These are phyloP conservation scores for Talaromyces sp. DNA, from an alignment of 2,329 filamentous ascomycete genomes.

Conservation along the genomic window DNA sequence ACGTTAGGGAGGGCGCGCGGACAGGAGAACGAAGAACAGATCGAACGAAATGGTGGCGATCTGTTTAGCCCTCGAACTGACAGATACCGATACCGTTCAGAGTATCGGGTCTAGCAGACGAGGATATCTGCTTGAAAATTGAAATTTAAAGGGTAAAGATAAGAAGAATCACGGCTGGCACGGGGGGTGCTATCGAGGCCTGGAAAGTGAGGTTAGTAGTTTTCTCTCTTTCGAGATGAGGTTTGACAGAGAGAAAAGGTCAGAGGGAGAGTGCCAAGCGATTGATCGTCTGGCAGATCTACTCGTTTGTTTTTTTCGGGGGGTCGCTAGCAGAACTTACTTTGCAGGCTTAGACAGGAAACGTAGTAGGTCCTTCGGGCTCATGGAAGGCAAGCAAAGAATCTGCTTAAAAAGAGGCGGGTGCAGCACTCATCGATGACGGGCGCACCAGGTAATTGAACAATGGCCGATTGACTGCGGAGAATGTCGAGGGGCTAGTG, in stretches of 20 bases:
- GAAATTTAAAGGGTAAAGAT: constrained; percentile 14
- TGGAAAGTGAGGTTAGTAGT: constrained; percentile 28
- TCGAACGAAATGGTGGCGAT: constrained; percentile 86
- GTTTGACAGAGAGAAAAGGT: neutral
- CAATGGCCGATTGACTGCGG: constrained; percentile 11
- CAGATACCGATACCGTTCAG: constrained; percentile 77
- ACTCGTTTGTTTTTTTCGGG: neutral
- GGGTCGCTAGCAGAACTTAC: constrained; percentile 52
- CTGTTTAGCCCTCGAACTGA: constrained; percentile 58
- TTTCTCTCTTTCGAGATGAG: neutral
- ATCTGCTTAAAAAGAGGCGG: constrained; percentile 33
- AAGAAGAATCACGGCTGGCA: neutral
- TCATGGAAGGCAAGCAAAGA: constrained; percentile 66
- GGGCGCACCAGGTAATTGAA: constrained; percentile 18
- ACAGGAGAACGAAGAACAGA: constrained; percentile 77
- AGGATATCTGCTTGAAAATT: constrained; percentile 57
- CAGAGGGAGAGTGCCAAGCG: neutral
- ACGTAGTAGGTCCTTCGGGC: constrained; percentile 82
- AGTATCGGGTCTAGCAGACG: constrained; percentile 85
- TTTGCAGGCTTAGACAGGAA: constrained; percentile 94
- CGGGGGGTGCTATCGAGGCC: constrained; percentile 61
- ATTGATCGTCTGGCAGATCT: neutral
- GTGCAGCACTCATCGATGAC: constrained; percentile 36
- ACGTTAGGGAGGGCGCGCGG: constrained; percentile 88
- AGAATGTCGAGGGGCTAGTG: neutral